phyloP scores from a whole-genome alignment of 768 basidiomycete species.

The Auriscalpium vulgare region DNA sequence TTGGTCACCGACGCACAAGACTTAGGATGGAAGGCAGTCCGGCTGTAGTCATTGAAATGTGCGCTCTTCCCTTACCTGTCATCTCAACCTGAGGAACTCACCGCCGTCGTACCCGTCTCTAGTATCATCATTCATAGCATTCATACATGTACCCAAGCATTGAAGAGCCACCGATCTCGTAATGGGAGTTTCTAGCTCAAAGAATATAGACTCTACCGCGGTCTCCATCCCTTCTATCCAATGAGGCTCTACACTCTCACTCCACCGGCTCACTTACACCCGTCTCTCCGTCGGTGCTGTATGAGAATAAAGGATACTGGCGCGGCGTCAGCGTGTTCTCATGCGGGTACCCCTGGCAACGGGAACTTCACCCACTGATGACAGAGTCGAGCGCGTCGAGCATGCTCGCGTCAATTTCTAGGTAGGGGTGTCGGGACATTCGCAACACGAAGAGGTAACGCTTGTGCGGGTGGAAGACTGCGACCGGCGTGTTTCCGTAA shows the following conservation, averaged over 20 bases:
- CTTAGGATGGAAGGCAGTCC: constrained; percentile 48
- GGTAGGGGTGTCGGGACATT: constrained; percentile 28
- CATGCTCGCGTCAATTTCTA: constrained; percentile 27
- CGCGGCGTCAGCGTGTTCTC: not conserved
- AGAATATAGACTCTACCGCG: not conserved
- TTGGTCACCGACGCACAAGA: constrained; percentile 66
- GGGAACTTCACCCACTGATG: constrained; percentile 22
- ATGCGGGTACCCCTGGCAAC: not conserved
- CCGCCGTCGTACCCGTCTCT: too few relatives aligned
- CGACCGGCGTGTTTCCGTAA: constrained; percentile 24
- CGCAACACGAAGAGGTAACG: constrained; percentile 26
- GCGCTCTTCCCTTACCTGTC: not conserved
- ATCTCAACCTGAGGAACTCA: too few relatives aligned
- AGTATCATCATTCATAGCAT: too few relatives aligned
- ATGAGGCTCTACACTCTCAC: not conserved
- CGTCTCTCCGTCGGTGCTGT: constrained; percentile 21
- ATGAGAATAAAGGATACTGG: constrained; percentile 27
- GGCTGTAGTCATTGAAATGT: not conserved
- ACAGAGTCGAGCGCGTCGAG: constrained; percentile 28
- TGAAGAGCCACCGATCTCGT: too few relatives aligned
- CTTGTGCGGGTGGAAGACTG: constrained; percentile 26
- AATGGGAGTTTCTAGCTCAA: not conserved
- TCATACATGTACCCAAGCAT: too few relatives aligned
- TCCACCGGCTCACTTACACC: not conserved
- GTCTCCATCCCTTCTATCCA: not conserved